A percentile compares a stretch with the other conserved stretches of the same genome.
These are phyloP conservation scores for Furcasterigmium furcatum DNA, from an alignment of 2,329 filamentous ascomycete species.

Conservation along the genomic window DNA sequence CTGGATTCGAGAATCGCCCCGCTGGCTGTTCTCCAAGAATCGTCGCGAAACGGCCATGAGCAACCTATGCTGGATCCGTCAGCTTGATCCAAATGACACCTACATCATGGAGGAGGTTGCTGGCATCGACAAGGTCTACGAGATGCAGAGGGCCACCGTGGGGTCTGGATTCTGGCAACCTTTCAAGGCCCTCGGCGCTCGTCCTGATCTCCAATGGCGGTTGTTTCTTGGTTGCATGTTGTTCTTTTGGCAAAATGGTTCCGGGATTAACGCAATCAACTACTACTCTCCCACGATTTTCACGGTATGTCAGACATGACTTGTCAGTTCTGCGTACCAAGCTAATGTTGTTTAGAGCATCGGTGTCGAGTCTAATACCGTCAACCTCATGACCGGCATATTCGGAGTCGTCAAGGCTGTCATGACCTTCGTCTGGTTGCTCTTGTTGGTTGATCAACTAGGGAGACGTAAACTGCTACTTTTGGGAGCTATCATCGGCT, in stretches of 20 bases:
- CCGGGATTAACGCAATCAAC: constrained; percentile 64
- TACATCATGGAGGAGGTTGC: constrained; percentile 63
- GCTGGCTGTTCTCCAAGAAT: constrained; percentile 56
- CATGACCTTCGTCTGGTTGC: constrained; percentile 60
- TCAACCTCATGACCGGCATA: constrained; percentile 57
- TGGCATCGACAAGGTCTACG: constrained; percentile 45
- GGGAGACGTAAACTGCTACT: constrained; percentile 50
- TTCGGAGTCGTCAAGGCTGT: constrained; percentile 66
- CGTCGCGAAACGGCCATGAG: constrained; percentile 46
- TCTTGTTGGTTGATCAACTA: constrained; percentile 59
- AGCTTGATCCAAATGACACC: constrained; percentile 41
- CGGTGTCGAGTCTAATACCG: constrained; percentile 6
- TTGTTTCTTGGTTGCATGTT: constrained; percentile 62
- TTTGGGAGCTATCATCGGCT: constrained; percentile 55
- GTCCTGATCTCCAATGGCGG: constrained; percentile 51
- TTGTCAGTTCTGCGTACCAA: neutral
- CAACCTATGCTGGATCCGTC: constrained; percentile 53
- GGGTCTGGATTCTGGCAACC: constrained; percentile 60
- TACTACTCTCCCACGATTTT: constrained; percentile 63
- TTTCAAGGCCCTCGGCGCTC: constrained; percentile 43
- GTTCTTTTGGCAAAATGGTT: constrained; percentile 66
- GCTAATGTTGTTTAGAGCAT: constrained; percentile 5
- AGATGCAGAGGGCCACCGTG: constrained; percentile 48
- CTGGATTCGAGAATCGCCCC: constrained; percentile 49
- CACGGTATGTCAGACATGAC: constrained; percentile 25